Evolutionary conservation across 495 filamentous ascomycete genomes (phyloP), one percentile per base, ranked within the genome.

Genomic region (Talaromyces borbonicus): DNA sequence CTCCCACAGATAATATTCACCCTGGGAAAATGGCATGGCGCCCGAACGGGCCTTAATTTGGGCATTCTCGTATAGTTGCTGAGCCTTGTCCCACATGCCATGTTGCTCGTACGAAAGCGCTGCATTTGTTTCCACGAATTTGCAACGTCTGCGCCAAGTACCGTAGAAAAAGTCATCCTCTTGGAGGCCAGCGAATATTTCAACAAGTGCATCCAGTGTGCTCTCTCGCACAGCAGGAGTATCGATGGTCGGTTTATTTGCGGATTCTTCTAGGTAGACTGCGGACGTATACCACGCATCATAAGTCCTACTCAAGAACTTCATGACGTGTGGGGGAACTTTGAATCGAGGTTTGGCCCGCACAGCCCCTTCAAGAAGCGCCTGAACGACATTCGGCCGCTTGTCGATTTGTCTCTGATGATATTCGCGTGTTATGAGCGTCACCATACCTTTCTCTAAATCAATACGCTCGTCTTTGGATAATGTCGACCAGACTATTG

Each of bases 81-180:
- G 93, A 9, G 93, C 85, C 58, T 95, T 95, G 51, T 96, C 92
- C 92, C 93, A 99, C 84, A 96, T 94, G 19, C 93, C 93, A 55
- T 92, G 90, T 57, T 99, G 93, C 65, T 99, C 93, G 53, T 94
- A 99, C 0, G 93, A 99, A 7, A 99, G 67, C 0, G 89, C 93
- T 19, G 90, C 84, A 54, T 97, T 99, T 8, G 90, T 96, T 65
- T 97, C 93, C 4, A 96, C 80, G 55, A 92, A 99, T 54, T 92
- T 85, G 57, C 87, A 93, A 30, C 93, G 81, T 31, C 93, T 81
- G 46, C 93, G 81, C 93, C 93, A 99, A 12, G 89, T 90, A 4
- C 93, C 93, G 48, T 97, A 97, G 68, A 96, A 99, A 40, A 99
- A 74, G 58, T 99, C 93, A 40, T 96, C 89, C 57, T 99, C 93